Base-by-base conservation (phyloP, 805 yeast species). In the Tetrapisispora iriomotensis region DNA sequence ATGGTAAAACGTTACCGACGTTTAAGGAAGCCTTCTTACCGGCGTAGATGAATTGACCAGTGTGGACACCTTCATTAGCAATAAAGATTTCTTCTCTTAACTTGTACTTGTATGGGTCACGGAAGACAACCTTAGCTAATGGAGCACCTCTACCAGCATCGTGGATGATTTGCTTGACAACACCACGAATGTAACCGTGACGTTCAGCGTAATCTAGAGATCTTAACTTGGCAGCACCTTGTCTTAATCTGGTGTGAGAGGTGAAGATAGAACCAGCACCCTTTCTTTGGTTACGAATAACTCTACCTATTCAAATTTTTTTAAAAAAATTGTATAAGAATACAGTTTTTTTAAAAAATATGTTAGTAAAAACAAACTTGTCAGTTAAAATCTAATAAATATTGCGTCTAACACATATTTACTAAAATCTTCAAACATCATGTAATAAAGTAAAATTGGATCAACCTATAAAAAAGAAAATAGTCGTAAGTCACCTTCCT, bases 61-160 rank as follows among this genome's bases (percentile, higher is more conserved):
- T 92, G 92, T 88, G 88, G 60, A 92, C 84, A 79, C 97, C 97
- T 77, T 90, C 98, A 77, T 88, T 88, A 66, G 97, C 98, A 67
- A 90, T 84, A 79, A 92, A 90, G 64, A 90, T 90, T 77, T 90
- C 97, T 73, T 85, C 95, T 77, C 95, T 87, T 72, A 82, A 73
- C 76, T 82, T 88, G 86, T 82, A 90, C 78, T 77, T 85, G 94
- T 90, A 90, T 72, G 98, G 97, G 74, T 92, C 97, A 71, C 97
- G 85, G 96, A 90, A 90, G 56, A 75, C 88, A 71, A 90, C 96
- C 77, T 84, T 88, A 63, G 96, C 98, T 68, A 90, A 81, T 68
- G 98, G 98, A 72, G 98, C 98, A 79, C 98, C 98, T 74, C 98
- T 82, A 71, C 98, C 98, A 67, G 98, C 92, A 68, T 90, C 98